phyloP scores from a whole-genome alignment of 2,329 filamentous ascomycete species.

The Cryphonectria parasitica region DNA sequence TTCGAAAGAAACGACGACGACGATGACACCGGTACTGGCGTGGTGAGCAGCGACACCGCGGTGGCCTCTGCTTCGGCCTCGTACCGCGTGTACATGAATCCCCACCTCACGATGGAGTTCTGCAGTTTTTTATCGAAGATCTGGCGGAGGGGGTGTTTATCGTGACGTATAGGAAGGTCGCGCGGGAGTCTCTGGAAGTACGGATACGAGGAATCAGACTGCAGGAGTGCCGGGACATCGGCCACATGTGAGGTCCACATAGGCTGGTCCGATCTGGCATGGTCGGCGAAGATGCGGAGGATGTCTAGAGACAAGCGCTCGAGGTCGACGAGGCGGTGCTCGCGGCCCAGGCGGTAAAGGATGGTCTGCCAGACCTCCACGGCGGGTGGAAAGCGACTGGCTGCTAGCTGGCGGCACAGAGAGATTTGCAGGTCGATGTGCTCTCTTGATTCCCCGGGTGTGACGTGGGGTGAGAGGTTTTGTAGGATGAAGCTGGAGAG shows the following conservation, averaged over 20 bases:
- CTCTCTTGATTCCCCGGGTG: background rate
- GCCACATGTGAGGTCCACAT: constrained; percentile 49
- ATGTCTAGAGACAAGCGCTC: constrained; percentile 49
- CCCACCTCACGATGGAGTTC: constrained; percentile 48
- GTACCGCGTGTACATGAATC: constrained; percentile 46
- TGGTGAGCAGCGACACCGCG: constrained; percentile 7
- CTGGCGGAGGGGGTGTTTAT: constrained; percentile 50
- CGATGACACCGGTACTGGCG: background rate
- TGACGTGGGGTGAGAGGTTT: constrained; percentile 33
- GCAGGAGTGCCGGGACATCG: constrained; percentile 46
- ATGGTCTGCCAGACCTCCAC: constrained; percentile 49
- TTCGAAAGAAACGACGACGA: background rate
- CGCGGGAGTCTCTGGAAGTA: constrained; percentile 42
- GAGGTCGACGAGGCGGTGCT: constrained; percentile 50
- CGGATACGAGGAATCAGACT: constrained; percentile 36
- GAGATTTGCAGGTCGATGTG: constrained; percentile 39
- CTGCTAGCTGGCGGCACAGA: constrained; percentile 42
- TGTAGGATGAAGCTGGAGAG: constrained; percentile 38
- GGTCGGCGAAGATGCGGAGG: constrained; percentile 42
- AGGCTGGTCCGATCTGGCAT: constrained; percentile 34
- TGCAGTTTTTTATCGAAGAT: constrained; percentile 50
- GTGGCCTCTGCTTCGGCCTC: constrained; percentile 24
- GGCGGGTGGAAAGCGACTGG: constrained; percentile 46
- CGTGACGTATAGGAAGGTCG: constrained; percentile 48
- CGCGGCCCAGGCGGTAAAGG: constrained; percentile 48